Conservation (phyloP, 169 alveolate genomes). For the Cryptosporidium viatorum region DNA sequence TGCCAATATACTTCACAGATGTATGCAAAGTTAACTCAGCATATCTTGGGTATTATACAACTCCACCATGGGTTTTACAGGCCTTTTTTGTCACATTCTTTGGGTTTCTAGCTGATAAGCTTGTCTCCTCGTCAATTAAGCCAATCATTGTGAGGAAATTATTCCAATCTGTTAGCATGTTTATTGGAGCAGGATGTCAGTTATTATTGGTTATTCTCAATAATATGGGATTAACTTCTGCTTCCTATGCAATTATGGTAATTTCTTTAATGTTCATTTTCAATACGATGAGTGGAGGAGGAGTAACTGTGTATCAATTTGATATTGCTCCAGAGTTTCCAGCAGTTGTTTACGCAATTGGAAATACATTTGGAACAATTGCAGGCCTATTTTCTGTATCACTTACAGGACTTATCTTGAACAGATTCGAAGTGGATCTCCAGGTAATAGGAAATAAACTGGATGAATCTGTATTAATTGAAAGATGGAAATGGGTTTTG, state of each 20-base stretch:
- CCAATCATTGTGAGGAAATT: conserved; percentile 50
- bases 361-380: conserved; percentile 68
- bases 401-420: conserved; percentile 58
- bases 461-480: background rate
- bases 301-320: conserved; percentile 70
- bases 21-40: conserved; percentile 28
- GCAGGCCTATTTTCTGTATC: conserved; percentile 68
- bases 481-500: conserved; percentile 59
- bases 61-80: conserved; percentile 73
- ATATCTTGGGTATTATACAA: conserved; percentile 48
- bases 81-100: conserved; percentile 48
- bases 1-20: conserved; percentile 67
- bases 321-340: conserved; percentile 70
- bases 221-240: conserved; percentile 1
- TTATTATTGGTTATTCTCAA: conserved; percentile 16
- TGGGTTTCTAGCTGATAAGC: conserved; percentile 49
- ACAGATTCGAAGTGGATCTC: conserved; percentile 30
- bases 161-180: conserved; percentile 65
- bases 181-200: conserved; percentile 47
- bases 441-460: background rate
- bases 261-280: conserved; percentile 65
- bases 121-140: background rate
- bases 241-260: conserved; percentile 38
- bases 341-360: conserved; percentile 66
- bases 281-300: conserved; percentile 73